A percentile compares a stretch with the other conserved stretches of the same genome.
phyloP scores from a whole-genome alignment of 768 basidiomycete species.

The Termitomyces sp. region DNA sequence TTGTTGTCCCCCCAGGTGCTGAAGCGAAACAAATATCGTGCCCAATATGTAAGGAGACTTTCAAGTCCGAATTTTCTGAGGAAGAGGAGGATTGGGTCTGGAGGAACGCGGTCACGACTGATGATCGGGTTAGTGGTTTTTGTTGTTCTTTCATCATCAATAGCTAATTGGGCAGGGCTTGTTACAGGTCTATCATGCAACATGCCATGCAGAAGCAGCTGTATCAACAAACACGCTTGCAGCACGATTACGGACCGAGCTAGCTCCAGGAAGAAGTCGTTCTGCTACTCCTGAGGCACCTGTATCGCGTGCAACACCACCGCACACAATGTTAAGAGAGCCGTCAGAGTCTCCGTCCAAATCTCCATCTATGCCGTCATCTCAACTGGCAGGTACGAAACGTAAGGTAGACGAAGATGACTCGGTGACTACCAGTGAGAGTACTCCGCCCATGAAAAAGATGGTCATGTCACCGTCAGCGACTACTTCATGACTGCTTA shows the following conservation, averaged over 20 bases:
- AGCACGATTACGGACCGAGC: slow-evolving; percentile 60
- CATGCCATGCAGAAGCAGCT: slow-evolving; percentile 82
- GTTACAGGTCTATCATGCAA: slow-evolving; percentile 84
- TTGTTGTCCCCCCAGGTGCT: slow-evolving; percentile 86
- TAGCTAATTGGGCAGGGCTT: slow-evolving; percentile 2
- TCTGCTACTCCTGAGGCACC: slow-evolving; percentile 68
- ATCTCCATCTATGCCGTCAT: slow-evolving; percentile 41
- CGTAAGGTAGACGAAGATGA: slow-evolving; percentile 68
- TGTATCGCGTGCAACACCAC: slow-evolving; percentile 32
- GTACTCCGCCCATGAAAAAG: slow-evolving; percentile 67
- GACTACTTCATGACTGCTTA: slow-evolving; percentile 8
- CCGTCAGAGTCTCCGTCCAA: slow-evolving; percentile 23
- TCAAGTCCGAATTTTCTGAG: slow-evolving; percentile 89
- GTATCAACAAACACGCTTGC: slow-evolving; percentile 60
- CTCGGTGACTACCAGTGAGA: slow-evolving; percentile 30
- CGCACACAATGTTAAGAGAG: slow-evolving; percentile 25
- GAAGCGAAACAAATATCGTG: slow-evolving; percentile 82
- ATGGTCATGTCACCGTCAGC: slow-evolving; percentile 38
- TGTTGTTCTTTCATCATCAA: background rate
- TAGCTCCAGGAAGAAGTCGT: slow-evolving; percentile 59
- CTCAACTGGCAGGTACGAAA: slow-evolving; percentile 54
- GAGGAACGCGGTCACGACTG: slow-evolving; percentile 83
- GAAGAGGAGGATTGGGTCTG: slow-evolving; percentile 99
- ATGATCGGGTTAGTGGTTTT: slow-evolving; percentile 63
- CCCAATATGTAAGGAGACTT: slow-evolving; percentile 92